phyloP scores from a whole-genome alignment of 371 early-diverging fungal species.

The Rhizomucor pusillus region DNA sequence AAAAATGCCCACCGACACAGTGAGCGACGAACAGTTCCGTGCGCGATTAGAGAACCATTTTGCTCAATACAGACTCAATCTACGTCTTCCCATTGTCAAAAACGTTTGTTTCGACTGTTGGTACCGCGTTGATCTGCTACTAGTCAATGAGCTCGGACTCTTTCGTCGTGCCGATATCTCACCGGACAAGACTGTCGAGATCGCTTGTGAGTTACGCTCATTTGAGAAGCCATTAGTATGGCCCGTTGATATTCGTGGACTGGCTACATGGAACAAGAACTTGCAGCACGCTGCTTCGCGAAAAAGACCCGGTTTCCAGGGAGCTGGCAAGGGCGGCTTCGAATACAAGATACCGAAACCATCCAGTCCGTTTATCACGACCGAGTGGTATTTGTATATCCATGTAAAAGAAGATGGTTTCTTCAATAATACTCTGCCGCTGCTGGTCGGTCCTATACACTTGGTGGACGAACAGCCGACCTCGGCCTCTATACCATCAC shows the following conservation, averaged over 20 bases:
- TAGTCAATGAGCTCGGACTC: slow-evolving; percentile 43
- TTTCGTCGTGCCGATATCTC: slow-evolving; percentile 40
- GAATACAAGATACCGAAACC: slow-evolving; percentile 28
- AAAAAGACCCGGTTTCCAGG: slow-evolving; percentile 32
- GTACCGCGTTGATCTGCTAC: slow-evolving; percentile 41
- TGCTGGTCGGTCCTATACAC: slow-evolving; percentile 46
- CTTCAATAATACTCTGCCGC: slow-evolving; percentile 26
- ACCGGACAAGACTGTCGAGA: slow-evolving; percentile 26
- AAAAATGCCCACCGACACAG: background rate
- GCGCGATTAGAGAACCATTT: slow-evolving; percentile 42
- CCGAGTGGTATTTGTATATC: background rate
- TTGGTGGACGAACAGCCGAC: slow-evolving; percentile 5
- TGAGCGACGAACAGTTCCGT: slow-evolving; percentile 35
- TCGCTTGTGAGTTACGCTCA: slow-evolving; percentile 21
- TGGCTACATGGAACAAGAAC: too few relatives aligned
- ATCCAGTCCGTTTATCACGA: background rate
- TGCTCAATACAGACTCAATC: slow-evolving; percentile 43
- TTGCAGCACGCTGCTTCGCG: background rate
- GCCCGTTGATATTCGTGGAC: slow-evolving; percentile 6
- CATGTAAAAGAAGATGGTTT: background rate
- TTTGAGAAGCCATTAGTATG: background rate
- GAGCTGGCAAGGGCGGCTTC: slow-evolving; percentile 46
- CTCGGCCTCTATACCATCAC: background rate
- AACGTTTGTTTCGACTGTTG: slow-evolving; percentile 19
- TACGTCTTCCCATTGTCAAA: slow-evolving; percentile 30